phyloP scores from a whole-genome alignment of 1,284 basidiomycete genomes.

The Trametes hirsuta region DNA sequence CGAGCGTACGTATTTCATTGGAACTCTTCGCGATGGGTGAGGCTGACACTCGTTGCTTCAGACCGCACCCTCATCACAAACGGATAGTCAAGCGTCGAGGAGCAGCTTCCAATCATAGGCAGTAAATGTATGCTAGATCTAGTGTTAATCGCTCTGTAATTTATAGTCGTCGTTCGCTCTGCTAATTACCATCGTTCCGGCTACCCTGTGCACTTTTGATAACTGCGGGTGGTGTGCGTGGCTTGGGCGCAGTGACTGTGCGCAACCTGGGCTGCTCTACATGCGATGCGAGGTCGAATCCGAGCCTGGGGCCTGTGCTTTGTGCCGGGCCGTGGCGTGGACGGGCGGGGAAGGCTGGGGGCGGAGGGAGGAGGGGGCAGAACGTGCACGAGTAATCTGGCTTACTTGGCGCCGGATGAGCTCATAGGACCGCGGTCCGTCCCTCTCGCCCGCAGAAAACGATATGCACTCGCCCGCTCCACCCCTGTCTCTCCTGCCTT shows the following conservation, averaged over 20 bases:
- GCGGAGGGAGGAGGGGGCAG: not conserved
- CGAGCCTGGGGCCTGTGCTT: too few species aligned
- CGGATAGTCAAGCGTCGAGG: not conserved
- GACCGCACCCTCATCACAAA: conserved; percentile 12
- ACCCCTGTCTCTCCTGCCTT: conserved; percentile 2
- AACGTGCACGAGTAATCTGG: not conserved
- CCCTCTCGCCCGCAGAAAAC: not conserved
- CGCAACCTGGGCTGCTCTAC: too few species aligned
- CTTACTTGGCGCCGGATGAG: not conserved
- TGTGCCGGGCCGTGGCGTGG: too few species aligned
- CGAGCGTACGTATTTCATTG: not conserved
- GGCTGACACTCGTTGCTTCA: not conserved
- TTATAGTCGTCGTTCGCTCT: not conserved
- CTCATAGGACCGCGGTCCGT: not conserved
- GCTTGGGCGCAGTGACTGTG: too few species aligned
- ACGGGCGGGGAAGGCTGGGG: too few species aligned
- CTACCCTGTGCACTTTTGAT: too few species aligned
- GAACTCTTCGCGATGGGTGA: not conserved
- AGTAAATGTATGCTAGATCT: conserved; percentile 3
- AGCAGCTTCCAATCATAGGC: not conserved
- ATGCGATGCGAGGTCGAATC: too few species aligned
- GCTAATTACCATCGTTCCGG: too few species aligned
- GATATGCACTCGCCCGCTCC: not conserved
- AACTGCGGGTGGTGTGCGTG: too few species aligned
- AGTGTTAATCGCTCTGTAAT: not conserved